Evolutionary conservation across 129 eudicot species (phyloP), one percentile per base, ranked within the genome.

Genomic region (Apium graveolens): DNA sequence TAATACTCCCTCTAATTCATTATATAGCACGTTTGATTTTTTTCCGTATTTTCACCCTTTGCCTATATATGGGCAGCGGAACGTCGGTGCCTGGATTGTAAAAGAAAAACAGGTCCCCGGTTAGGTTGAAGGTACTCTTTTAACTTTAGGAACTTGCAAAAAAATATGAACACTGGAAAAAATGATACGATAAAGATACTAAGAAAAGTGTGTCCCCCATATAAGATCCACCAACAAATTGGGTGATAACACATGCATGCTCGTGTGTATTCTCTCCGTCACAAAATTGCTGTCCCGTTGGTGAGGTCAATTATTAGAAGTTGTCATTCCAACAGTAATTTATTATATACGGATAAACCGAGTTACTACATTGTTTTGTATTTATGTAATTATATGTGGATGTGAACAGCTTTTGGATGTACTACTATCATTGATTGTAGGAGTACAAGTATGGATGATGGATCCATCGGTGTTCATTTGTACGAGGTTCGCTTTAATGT

Each of bases 181-280:
- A 3, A 16, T 31, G 73, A 32, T 66, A 32, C 41, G 73, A 66
- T 66, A 66, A 66, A 12, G 73, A 66, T 66, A 34, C 21, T 29
- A 24, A 7, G 11, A 32, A 66, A 66, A 29, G 72, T 31, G 5
- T 14, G 73, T 66, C 16, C 73, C 73, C 73, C 73, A 5, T 66
- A 12, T 14, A 66, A 66, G 73, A 57, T 57, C n/a, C 73, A 66
- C 73, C 41, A 12, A 66, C 73, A 57, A 66, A 66, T 66, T 66
- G 73, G 9, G 41, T 66, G 73, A 16, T 66, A 32, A 34, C 66
- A 57, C 14, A 66, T 66, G 39, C 72, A 32, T 65, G 38, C 38
- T 65, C 6, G 65, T 65, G 65, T 55, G 34, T 29, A 29, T 29
- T 66, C 7, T 66, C 72, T 11, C 39, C 13, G 32, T 17, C 73